phyloP scores from a whole-genome alignment of 805 yeast genomes.

The Candida insectorum region DNA sequence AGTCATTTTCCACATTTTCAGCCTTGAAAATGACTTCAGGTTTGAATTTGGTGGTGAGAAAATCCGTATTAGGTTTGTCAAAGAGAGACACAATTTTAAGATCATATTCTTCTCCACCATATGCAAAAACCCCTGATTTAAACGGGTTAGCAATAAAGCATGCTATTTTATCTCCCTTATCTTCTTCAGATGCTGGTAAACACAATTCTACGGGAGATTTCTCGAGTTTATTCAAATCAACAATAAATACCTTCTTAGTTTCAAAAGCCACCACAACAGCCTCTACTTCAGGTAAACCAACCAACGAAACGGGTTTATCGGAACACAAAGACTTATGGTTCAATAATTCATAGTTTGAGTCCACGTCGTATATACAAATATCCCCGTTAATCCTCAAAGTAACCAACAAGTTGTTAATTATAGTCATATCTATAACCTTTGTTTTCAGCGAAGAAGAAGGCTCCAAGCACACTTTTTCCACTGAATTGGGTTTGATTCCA shows the following conservation, averaged over 20 bases:
- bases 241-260: conserved; percentile 40
- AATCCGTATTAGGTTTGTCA: conserved; percentile 15
- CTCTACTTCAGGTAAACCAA: conserved; percentile 24
- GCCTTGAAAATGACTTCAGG: conserved; percentile 55
- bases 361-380: conserved; percentile 35
- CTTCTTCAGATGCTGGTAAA: conserved; percentile 11
- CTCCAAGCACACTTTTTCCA: conserved; percentile 38
- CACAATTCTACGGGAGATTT: conserved; percentile 22
- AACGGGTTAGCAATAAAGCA: conserved; percentile 48
- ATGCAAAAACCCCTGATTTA: conserved; percentile 57
- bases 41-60: conserved; percentile 21
- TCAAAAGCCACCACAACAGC: conserved; percentile 44
- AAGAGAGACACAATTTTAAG: conserved; percentile 46
- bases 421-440: conserved; percentile 32
- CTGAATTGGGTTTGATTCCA: conserved; percentile 59
- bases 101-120: conserved; percentile 85
- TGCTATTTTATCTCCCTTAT: conserved; percentile 40
- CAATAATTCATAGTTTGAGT: conserved; percentile 27
- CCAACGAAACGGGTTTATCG: conserved; percentile 30
- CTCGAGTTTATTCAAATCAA: conserved; percentile 29
- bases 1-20: conserved; percentile 79
- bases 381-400: conserved; percentile 43
- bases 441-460: conserved; percentile 25
- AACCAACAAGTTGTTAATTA: conserved; percentile 33
- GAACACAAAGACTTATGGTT: conserved; percentile 23